Base-by-base conservation (phyloP, 495 filamentous ascomycete genomes). In the Neurospora sp. region DNA sequence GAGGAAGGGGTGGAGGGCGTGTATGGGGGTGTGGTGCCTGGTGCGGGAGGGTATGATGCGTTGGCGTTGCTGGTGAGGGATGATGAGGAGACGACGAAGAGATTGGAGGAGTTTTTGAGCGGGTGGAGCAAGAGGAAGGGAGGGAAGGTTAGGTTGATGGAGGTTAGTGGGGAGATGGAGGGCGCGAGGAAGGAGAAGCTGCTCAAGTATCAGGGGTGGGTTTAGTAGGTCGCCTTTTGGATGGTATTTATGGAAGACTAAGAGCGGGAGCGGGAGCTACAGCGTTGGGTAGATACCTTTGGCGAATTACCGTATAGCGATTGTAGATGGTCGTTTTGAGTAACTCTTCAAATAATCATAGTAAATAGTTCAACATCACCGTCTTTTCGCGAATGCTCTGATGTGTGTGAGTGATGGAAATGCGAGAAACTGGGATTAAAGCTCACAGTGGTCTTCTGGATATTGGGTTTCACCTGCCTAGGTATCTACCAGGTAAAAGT, bases 11-110 rank as follows among this genome's bases (percentile, higher is more conserved):
- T 98, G 3, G 87, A 91, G 1, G 96, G 96, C 16, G 93, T 98
- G 8, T 86, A 93, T 71, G 96, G 93, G 1, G 95, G 94, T 10
- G 93, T 98, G 3, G 96, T 97, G 0, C 96, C 96, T 5, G 96
- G 96, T 3, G 96, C 96, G 8, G 96, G 96, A 38, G 96, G 96
- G 3, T 98, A 91, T 79, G 96, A 99, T 87, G 96, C 96, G 5
- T 87, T 97, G 74, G 93, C 90, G 7, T 77, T 99, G 70, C 79
- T 99, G 73, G 86, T 96, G 46, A 87, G 85, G 74, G 93, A 98
- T 78, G 89, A 93, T 72, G 86, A 85, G 20, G 84, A 87, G 39
- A 93, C 93, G 18, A 82, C 92, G 71, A 76, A 77, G n/a, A 82
- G 84, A 70, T 78, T 99, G 59, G 85, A 88, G 71, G 83, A 83